A percentile compares a stretch with the other conserved stretches of the same genome.
phyloP scores from a whole-genome alignment of 495 filamentous ascomycete genomes.

The Penicillium desertorum region DNA sequence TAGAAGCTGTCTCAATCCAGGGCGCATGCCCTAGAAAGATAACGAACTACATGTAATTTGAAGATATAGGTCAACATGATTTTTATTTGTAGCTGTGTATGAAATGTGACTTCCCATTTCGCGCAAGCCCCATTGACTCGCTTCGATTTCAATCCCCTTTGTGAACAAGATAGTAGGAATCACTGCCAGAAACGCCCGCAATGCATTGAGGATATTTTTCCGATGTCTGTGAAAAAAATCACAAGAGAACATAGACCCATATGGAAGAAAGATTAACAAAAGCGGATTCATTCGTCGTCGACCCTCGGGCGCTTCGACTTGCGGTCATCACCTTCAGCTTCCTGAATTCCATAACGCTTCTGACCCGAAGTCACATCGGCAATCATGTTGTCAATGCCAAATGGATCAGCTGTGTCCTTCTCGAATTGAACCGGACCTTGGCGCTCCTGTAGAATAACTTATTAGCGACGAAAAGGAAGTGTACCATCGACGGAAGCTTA shows the following conservation, averaged over 20 bases:
- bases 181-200: conserved; percentile 29
- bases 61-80: neutral
- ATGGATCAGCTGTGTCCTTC: conserved; percentile 84
- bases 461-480: conserved; percentile 22
- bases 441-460: conserved; percentile 53
- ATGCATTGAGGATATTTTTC: conserved; percentile 25
- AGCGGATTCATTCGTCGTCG: conserved; percentile 60
- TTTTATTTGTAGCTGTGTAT: neutral
- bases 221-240: conserved; percentile 8
- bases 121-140: neutral
- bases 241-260: conserved; percentile 8
- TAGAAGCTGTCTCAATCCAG: neutral
- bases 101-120: neutral
- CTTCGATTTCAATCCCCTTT: conserved; percentile 12
- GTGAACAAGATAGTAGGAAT: conserved; percentile 14
- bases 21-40: neutral
- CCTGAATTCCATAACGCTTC: conserved; percentile 85
- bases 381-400: conserved; percentile 92
- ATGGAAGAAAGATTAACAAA: conserved; percentile 11
- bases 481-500: conserved; percentile 39
- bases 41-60: neutral
- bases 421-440: conserved; percentile 98
- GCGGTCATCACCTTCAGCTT: conserved; percentile 58
- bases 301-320: conserved; percentile 75
- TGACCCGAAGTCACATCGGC: conserved; percentile 68